phyloP scores from a whole-genome alignment of 169 alveolate genomes.

The Besnoitia besnoiti region DNA sequence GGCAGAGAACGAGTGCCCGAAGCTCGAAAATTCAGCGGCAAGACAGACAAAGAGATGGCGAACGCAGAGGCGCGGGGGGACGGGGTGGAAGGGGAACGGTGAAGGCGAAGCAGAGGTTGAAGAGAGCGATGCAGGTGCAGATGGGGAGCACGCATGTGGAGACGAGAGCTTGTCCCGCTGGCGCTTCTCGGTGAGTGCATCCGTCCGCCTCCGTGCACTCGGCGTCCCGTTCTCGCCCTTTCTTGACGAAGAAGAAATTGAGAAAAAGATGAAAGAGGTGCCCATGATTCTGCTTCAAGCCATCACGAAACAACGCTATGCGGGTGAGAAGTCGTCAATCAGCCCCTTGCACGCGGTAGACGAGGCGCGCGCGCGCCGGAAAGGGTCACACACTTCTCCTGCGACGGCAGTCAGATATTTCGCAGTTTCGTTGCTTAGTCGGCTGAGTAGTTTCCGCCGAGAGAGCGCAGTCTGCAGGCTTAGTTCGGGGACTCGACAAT shows the following conservation, averaged over 20 bases:
- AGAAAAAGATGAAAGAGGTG: slow-evolving; percentile 22
- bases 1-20: background rate
- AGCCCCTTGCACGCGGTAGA: too few species aligned
- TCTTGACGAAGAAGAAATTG: background rate
- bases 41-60: background rate
- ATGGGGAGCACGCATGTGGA: background rate
- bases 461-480: too few species aligned
- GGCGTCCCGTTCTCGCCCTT: slow-evolving; percentile 17
- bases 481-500: too few species aligned
- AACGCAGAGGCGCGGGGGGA: background rate
- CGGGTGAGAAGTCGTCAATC: too few species aligned
- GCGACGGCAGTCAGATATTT: too few species aligned
- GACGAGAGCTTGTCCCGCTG: background rate
- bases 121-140: background rate
- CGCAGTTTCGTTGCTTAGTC: too few species aligned
- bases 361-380: too few species aligned
- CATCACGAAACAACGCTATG: slow-evolving; percentile 22
- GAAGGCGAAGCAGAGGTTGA: background rate
- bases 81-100: background rate
- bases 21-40: background rate
- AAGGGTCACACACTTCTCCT: too few species aligned
- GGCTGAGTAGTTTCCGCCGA: too few species aligned
- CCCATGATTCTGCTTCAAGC: slow-evolving; percentile 9
- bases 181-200: background rate
- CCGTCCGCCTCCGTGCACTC: background rate